Conservation (phyloP, 768 basidiomycete genomes). For the Russula sp. region DNA sequence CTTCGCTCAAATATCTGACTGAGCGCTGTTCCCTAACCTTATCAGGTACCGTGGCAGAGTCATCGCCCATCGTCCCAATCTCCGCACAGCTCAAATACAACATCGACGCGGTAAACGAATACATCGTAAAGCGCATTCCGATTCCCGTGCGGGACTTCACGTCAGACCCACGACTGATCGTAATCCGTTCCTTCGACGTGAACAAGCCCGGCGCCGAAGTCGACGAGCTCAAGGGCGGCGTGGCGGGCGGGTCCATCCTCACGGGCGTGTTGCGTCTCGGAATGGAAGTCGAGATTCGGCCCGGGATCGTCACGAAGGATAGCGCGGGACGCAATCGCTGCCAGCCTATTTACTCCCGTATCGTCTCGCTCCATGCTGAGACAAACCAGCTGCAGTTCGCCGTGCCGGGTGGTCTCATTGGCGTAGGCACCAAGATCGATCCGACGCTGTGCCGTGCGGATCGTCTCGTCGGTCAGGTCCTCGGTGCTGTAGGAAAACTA, state of each 20-base stretch:
- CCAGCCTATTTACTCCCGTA: constrained; percentile 88
- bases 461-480: constrained; percentile 92
- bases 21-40: not conserved
- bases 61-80: constrained; percentile 97
- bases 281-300: constrained; percentile 93
- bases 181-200: constrained; percentile 99
- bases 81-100: constrained; percentile 99
- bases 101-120: constrained; percentile 98
- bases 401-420: constrained; percentile 95
- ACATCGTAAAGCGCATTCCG: constrained; percentile 95
- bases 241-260: constrained; percentile 95
- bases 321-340: constrained; percentile 84
- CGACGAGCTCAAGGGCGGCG: constrained; percentile 95
- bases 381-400: constrained; percentile 92
- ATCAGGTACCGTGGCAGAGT: constrained; percentile 94
- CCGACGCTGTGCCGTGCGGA: constrained; percentile 97
- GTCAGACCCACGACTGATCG: constrained; percentile 89
- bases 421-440: constrained; percentile 96
- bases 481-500: constrained; percentile 91
- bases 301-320: constrained; percentile 96
- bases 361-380: constrained; percentile 92
- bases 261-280: constrained; percentile 88
- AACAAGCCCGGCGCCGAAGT: constrained; percentile 99
- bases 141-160: constrained; percentile 92
- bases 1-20: not conserved